phyloP scores from a whole-genome alignment of 106 monocot species.

The Dendrobium chrysotoxum region DNA sequence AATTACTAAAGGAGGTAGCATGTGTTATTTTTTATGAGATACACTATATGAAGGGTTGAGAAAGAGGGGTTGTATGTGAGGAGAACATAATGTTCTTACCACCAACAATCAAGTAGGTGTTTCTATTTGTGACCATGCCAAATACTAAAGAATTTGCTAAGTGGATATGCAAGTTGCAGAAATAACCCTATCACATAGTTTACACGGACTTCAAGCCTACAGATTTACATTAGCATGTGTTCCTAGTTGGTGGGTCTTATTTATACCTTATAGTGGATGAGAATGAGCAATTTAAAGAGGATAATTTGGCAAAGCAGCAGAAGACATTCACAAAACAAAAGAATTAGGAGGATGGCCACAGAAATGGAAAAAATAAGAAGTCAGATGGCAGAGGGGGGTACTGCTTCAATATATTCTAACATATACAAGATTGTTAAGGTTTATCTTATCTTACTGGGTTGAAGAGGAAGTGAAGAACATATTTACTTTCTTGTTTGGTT shows the following conservation, averaged over 20 bases:
- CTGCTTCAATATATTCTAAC: conserved; percentile 64
- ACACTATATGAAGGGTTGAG: conserved; percentile 98
- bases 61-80: conserved; percentile 99
- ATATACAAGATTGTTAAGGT: conserved; percentile 99
- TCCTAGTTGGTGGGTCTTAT: conserved; percentile 81
- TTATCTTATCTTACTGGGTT: background rate
- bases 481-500: too few relatives aligned
- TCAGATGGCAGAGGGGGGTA: conserved; percentile 80
- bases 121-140: conserved; percentile 93
- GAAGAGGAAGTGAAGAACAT: background rate
- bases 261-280: conserved; percentile 95
- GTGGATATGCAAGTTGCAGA: conserved; percentile 96
- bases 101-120: conserved; percentile 95
- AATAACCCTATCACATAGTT: conserved; percentile 96
- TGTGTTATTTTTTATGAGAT: conserved; percentile 99
- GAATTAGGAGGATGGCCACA: conserved; percentile 25
- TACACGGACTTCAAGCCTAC: conserved; percentile 98
- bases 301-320: conserved; percentile 76
- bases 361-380: conserved; percentile 46
- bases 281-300: conserved; percentile 93
- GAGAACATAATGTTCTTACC: conserved; percentile 95
- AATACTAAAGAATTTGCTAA: conserved; percentile 94
- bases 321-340: conserved; percentile 77
- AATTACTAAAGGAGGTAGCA: conserved; percentile 92
- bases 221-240: conserved; percentile 86